Evolutionary conservation across 495 filamentous ascomycete species (phyloP), one percentile per base, ranked within the genome.

Genomic region (Amphirosellinia nigrospora): DNA sequence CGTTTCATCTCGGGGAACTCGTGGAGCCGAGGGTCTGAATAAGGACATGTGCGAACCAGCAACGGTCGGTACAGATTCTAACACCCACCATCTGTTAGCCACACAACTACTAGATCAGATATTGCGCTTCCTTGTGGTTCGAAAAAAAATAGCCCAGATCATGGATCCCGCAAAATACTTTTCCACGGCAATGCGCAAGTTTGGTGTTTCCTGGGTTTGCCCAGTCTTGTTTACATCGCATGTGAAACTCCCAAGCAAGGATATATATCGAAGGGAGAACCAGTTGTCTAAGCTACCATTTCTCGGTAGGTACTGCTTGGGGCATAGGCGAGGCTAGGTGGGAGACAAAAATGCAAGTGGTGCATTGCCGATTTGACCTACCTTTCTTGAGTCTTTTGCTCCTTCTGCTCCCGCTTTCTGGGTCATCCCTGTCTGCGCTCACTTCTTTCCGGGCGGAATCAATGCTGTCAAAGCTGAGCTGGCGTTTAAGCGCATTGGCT

Each of bases 41-140:
- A 97, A 85, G 67, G 92, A 95, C 96, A 98, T 99, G 82, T 98
- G 94, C 45, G 94, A 97, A 36, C 96, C 96, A 70, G 93, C 94
- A 68, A 98, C 92, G 46, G 93, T 97, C 21, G 95, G 95, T 64
- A 91, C 90, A 48, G 88, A 87, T 86, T 96, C 93, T 94, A 80
- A 69, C 78, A 61, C 73, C 74, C 68, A 72, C 66, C 41, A 26
- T 77, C 71, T 56, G 69, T 83, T 81, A 83, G 83, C 79, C 70
- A 71, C 72, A 72, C 8, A 61, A 71, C 70, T 36, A 73, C 64
- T 63, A 74, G 69, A 72, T 75, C 68, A 70, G 66, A 52, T 6
- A 2, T 15, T 30, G 28, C 56, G 16, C 21, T 16, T 32, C 45
- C 34, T 32, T 21, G 7, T n/a, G 19, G 16, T 19, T n/a, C 13